Evolutionary conservation across 2,329 filamentous ascomycete genomes (phyloP).

Genomic region (Pseudogymnoascus sp.): DNA sequence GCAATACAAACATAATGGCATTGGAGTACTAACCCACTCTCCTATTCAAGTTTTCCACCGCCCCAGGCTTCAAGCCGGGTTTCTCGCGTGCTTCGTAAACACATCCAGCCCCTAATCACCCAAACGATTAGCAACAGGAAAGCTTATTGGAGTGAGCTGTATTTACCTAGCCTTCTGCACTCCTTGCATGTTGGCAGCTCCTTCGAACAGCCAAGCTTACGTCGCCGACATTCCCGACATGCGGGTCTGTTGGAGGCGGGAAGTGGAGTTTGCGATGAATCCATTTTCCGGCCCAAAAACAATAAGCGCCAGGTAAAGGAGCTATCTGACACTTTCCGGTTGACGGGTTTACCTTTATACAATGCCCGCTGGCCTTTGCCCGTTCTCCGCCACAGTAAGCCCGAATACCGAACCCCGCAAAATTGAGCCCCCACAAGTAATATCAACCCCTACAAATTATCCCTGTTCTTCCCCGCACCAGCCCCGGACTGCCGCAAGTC

Average conservation of each 20-base stretch:
- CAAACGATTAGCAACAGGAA: background rate
- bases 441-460: background rate
- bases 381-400: background rate
- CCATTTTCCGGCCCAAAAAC: background rate
- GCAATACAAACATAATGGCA: background rate
- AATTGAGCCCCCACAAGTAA: background rate
- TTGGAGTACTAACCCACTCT: slow-evolving; percentile 23
- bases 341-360: slow-evolving; percentile 3
- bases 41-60: slow-evolving; percentile 30
- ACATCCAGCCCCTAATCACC: slow-evolving; percentile 19
- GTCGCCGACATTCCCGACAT: slow-evolving; percentile 28
- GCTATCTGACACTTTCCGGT: background rate
- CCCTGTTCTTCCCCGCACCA: background rate
- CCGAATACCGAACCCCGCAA: slow-evolving; percentile 1
- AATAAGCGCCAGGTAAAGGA: background rate
- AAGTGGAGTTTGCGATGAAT: slow-evolving; percentile 1
- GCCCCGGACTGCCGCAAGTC: background rate
- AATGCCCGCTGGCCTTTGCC: background rate
- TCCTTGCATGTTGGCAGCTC: slow-evolving; percentile 28
- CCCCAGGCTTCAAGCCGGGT: slow-evolving; percentile 32
- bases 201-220: slow-evolving; percentile 30
- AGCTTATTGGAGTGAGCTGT: background rate
- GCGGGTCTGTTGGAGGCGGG: slow-evolving; percentile 17
- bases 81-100: slow-evolving; percentile 28
- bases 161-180: slow-evolving; percentile 25